Evolutionary conservation across 2,329 filamentous ascomycete species (phyloP).

Genomic region (Aureobasidium musti): DNA sequence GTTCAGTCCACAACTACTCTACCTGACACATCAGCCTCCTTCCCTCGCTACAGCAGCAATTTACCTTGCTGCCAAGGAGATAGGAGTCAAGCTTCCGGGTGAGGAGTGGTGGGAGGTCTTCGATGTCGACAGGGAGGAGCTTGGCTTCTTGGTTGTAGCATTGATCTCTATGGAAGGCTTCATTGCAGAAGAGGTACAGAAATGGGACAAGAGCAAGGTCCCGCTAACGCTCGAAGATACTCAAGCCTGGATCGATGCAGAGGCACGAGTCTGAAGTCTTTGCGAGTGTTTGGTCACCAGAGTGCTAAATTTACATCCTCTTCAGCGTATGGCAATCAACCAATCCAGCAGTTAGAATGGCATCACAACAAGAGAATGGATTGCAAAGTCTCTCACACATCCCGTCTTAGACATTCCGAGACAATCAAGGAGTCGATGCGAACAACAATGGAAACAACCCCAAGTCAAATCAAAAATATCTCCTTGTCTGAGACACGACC

Average conservation of each 20-base stretch:
- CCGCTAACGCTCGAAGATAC: constrained; percentile 61
- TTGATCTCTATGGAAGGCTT: constrained; percentile 77
- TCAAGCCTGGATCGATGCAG: constrained; percentile 59
- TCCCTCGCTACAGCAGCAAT: constrained; percentile 83
- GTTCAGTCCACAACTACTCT: constrained; percentile 83
- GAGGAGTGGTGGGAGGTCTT: constrained; percentile 98
- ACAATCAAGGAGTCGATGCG: not conserved
- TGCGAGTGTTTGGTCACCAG: not conserved
- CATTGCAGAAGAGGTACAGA: constrained; percentile 58
- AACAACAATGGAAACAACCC: not conserved
- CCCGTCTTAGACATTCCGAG: not conserved
- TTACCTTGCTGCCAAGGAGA: constrained; percentile 82
- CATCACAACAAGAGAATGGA: not conserved
- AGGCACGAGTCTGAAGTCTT: not conserved
- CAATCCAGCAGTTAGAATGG: not conserved
- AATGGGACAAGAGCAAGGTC: constrained; percentile 54
- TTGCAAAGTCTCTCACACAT: not conserved
- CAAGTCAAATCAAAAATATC: not conserved
- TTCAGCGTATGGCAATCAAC: not conserved
- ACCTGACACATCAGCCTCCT: constrained; percentile 87
- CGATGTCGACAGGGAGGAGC: constrained; percentile 89
- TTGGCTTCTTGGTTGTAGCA: constrained; percentile 87
- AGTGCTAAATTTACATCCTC: not conserved
- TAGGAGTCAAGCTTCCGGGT: constrained; percentile 74
- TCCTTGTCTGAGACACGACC: not conserved